Conservation (phyloP, 345 rosid genomes). For the Rhizophora mangle region DNA sequence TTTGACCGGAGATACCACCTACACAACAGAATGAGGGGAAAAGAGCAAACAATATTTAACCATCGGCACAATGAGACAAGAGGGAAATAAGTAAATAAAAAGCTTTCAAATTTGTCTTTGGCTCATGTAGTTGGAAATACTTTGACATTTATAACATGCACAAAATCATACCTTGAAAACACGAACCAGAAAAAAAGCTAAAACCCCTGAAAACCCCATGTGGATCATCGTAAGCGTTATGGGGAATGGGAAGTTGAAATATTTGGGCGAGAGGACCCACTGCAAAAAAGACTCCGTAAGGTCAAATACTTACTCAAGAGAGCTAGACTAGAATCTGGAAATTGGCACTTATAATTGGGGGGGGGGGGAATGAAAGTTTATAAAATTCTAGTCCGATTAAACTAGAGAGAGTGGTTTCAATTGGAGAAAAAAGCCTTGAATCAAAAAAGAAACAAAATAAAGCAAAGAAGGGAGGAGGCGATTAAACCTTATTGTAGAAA, state of each 20-base stretch:
- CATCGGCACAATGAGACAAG: not conserved
- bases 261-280: slow-evolving; percentile 95
- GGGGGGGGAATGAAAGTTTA: not conserved
- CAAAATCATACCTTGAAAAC: slow-evolving; percentile 73
- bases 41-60: not conserved
- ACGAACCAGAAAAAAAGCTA: slow-evolving; percentile 79
- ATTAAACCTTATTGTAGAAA: slow-evolving; percentile 83
- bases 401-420: not conserved
- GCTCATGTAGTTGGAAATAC: too few relatives aligned
- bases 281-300: slow-evolving; percentile 39
- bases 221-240: slow-evolving; percentile 95
- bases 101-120: slow-evolving; percentile 3
- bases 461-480: not conserved
- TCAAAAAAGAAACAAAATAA: not conserved
- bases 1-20: slow-evolving; percentile 94
- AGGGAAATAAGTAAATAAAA: not conserved
- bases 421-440: not conserved
- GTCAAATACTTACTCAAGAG: not conserved
- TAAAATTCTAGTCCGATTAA: not conserved
- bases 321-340: not conserved
- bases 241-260: slow-evolving; percentile 88
- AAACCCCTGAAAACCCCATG: slow-evolving; percentile 79
- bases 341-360: not conserved
- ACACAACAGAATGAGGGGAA: slow-evolving; percentile 19
- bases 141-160: not conserved